Evolutionary conservation across 2,329 filamentous ascomycete species (phyloP).

Genomic region (Verticillium alfalfae): DNA sequence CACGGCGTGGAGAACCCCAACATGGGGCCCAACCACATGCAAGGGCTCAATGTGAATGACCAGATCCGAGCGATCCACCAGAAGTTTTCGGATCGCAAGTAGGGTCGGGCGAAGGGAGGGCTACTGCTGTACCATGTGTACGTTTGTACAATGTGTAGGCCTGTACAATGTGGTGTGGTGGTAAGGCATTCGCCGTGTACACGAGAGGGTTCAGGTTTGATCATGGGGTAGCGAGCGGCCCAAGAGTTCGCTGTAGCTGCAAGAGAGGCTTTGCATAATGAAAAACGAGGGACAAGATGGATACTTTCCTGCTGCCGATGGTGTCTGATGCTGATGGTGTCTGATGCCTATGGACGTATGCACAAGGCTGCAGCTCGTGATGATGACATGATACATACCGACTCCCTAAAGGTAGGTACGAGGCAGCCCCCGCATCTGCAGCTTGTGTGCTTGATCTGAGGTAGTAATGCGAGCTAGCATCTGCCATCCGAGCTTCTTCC

Average conservation of each 20-base stretch:
- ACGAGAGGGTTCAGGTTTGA: neutral
- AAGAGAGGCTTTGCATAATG: too few species aligned
- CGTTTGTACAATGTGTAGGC: too few species aligned
- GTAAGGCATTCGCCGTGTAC: neutral
- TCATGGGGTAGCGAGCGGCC: too few species aligned
- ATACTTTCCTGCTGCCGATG: too few species aligned
- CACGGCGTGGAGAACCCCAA: constrained; percentile 52
- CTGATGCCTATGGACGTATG: too few species aligned
- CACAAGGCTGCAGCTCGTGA: too few species aligned
- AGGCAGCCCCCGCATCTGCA: neutral
- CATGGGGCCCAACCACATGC: constrained; percentile 42
- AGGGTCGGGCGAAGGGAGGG: neutral
- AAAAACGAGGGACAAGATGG: too few species aligned
- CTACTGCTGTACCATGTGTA: neutral
- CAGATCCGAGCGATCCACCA: constrained; percentile 66
- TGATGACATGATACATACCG: too few species aligned
- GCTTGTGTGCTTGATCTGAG: neutral
- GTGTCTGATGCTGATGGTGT: too few species aligned
- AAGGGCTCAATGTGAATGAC: constrained; percentile 74
- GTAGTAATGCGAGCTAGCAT: neutral
- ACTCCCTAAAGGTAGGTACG: too few species aligned
- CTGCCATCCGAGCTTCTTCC: neutral
- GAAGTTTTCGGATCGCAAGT: constrained; percentile 33
- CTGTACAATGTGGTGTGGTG: too few species aligned
- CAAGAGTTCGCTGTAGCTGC: too few species aligned